phyloP scores from a whole-genome alignment of 345 rosid species.

The Balakata baccata region DNA sequence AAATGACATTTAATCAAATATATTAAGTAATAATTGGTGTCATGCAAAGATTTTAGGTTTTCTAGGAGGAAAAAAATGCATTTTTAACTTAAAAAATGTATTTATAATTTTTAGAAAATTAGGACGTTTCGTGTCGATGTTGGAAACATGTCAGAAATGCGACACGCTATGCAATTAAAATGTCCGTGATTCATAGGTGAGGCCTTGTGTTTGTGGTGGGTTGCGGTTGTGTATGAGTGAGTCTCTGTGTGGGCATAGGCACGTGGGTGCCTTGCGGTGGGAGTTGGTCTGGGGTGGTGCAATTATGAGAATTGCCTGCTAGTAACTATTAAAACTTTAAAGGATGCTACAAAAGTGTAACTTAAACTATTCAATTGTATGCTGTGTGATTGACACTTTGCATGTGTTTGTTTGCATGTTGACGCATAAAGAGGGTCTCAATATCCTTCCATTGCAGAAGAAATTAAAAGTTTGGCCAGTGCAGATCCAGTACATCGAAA shows the following conservation, averaged over 20 bases:
- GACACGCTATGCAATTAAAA: too few species aligned
- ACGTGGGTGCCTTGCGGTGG: neutral
- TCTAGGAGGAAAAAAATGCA: too few species aligned
- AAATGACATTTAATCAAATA: too few species aligned
- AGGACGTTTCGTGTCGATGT: too few species aligned
- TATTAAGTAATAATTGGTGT: too few species aligned
- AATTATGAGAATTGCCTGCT: conserved; percentile 16
- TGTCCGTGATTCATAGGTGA: too few species aligned
- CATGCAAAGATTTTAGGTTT: too few species aligned
- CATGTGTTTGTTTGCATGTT: conserved; percentile 68
- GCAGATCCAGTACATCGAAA: conserved; percentile 72
- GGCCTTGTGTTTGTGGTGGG: neutral
- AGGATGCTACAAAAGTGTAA: conserved; percentile 11
- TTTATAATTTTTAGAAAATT: too few species aligned
- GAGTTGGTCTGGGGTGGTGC: neutral
- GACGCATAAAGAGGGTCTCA: conserved; percentile 68
- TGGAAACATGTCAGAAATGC: too few species aligned
- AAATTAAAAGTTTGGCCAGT: conserved; percentile 65
- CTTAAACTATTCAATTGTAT: conserved; percentile 34
- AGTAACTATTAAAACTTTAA: conserved; percentile 13
- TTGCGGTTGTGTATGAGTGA: neutral
- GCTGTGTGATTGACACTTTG: conserved; percentile 64
- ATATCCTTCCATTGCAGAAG: conserved; percentile 75
- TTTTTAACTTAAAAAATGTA: too few species aligned
- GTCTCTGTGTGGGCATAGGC: too few species aligned